Evolutionary conservation across 2,329 filamentous ascomycete species (phyloP).

Genomic region (Leptographium procerum): DNA sequence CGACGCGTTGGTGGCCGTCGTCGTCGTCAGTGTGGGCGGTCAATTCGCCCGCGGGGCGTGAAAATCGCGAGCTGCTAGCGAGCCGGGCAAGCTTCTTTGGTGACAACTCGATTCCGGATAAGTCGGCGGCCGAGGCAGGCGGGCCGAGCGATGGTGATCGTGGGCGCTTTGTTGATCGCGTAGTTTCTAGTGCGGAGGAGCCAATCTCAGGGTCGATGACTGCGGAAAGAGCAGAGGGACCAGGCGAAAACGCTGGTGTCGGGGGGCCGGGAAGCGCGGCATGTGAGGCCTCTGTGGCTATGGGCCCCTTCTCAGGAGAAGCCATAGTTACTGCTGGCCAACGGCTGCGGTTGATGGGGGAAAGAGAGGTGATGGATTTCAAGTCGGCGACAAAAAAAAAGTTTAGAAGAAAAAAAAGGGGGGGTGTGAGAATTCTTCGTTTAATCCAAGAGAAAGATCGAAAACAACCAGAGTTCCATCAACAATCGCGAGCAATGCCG

Average conservation of each 20-base stretch:
- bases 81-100: slow-evolving; percentile 44
- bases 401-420: background rate
- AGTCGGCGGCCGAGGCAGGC: slow-evolving; percentile 16
- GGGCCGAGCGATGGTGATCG: slow-evolving; percentile 26
- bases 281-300: slow-evolving; percentile 40
- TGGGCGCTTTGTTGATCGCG: slow-evolving; percentile 27
- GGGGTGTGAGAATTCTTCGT: background rate
- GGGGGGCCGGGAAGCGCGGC: slow-evolving; percentile 20
- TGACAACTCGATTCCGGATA: slow-evolving; percentile 29
- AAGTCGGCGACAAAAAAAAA: background rate
- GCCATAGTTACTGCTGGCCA: slow-evolving; percentile 16
- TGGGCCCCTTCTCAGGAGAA: slow-evolving; percentile 36
- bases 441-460: background rate
- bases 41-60: slow-evolving; percentile 1
- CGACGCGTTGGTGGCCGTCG: background rate
- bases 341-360: background rate
- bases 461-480: background rate
- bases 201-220: slow-evolving; percentile 21
- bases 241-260: background rate
- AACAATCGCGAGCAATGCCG: background rate
- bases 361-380: background rate
- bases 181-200: slow-evolving; percentile 5
- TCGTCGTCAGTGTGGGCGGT: background rate
- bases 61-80: slow-evolving; percentile 18
- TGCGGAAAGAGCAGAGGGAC: slow-evolving; percentile 13